Percentiles rank a stretch among this genome's conserved stretches.
Conservation (phyloP, 2,329 filamentous ascomycete genomes). For the Exophiala viscosa region DNA sequence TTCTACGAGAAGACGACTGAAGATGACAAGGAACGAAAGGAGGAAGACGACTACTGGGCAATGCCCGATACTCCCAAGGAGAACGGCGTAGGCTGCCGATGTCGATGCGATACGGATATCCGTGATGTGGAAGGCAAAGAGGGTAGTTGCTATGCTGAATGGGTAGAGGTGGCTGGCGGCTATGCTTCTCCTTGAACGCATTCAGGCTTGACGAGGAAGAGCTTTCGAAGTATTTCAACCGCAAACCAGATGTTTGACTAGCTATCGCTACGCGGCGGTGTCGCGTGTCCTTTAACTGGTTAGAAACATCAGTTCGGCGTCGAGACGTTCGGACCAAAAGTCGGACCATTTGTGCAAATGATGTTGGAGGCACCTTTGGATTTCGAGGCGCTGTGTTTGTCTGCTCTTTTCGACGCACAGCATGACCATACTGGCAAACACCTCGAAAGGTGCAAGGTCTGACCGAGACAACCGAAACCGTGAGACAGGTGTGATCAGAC, state of each 20-base stretch:
- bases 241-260: conserved; percentile 25
- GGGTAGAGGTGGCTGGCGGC: conserved; percentile 94
- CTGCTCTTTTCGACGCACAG: too few relatives aligned
- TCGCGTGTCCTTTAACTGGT: conserved; percentile 13
- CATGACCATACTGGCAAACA: too few relatives aligned
- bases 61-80: conserved; percentile 81
- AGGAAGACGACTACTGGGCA: conserved; percentile 97
- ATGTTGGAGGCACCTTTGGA: background rate
- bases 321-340: background rate
- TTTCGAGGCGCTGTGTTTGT: too few relatives aligned
- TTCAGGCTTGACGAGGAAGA: background rate
- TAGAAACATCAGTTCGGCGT: conserved; percentile 9
- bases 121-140: conserved; percentile 97
- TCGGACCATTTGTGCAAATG: conserved; percentile 2
- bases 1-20: conserved; percentile 77
- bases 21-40: conserved; percentile 76
- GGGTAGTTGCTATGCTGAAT: conserved; percentile 89
- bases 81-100: conserved; percentile 94
- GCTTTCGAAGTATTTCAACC: conserved; percentile 5
- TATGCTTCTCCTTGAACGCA: conserved; percentile 63
- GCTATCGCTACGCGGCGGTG: conserved; percentile 16
- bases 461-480: too few relatives aligned
- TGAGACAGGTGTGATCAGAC: too few relatives aligned
- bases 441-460: too few relatives aligned
- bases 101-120: conserved; percentile 94